Conservation (phyloP, 208 protist species). For the Acanthamoeba polyphaga region DNA sequence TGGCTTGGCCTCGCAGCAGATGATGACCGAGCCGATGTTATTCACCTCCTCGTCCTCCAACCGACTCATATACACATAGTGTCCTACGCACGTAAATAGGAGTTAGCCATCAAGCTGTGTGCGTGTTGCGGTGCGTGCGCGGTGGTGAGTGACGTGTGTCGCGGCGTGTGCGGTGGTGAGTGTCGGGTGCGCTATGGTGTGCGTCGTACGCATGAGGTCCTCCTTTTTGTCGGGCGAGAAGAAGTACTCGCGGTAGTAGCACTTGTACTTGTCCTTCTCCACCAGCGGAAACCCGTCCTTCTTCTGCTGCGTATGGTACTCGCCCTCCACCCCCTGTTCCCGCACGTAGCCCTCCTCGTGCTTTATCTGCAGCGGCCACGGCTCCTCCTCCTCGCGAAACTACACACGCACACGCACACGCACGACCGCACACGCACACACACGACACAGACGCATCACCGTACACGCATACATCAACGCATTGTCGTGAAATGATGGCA, state of each 20-base stretch:
- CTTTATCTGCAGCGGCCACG: constrained; percentile 6
- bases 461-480: neutral
- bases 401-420: neutral
- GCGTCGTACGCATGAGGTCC: neutral
- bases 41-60: constrained; percentile 69
- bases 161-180: too few species aligned
- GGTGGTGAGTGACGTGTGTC: neutral
- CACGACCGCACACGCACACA: neutral
- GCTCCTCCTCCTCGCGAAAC: constrained; percentile 29
- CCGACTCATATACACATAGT: constrained; percentile 57
- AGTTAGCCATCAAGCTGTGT: neutral
- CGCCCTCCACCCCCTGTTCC: constrained; percentile 49
- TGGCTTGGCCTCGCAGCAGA: constrained; percentile 51
- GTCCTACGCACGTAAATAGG: neutral
- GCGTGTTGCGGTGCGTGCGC: neutral
- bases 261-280: constrained; percentile 59
- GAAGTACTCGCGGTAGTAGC: constrained; percentile 65
- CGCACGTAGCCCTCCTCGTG: constrained; percentile 53
- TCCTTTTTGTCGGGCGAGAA: constrained; percentile 46
- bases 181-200: neutral
- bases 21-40: constrained; percentile 51
- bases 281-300: constrained; percentile 17
- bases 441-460: neutral
- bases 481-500: neutral
- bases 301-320: constrained; percentile 51